Conservation (phyloP, 2,329 filamentous ascomycete species). For the Xylariaceae sp. region DNA sequence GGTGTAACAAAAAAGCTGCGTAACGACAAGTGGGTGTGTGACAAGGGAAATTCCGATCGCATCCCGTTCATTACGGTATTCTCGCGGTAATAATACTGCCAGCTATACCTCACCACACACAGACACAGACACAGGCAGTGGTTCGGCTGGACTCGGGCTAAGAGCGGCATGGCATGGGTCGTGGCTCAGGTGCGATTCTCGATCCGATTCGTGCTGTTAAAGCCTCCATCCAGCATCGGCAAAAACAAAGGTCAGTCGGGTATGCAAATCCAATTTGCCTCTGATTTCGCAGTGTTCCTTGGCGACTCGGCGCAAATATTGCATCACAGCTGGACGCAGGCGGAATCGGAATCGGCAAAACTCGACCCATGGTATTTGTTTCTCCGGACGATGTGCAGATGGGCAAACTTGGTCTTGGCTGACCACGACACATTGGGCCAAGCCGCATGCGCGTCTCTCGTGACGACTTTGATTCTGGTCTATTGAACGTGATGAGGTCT, state of each 20-base stretch:
- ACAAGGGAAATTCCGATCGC: neutral
- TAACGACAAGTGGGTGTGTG: too few species aligned
- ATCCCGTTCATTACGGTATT: neutral
- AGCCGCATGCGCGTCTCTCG: neutral
- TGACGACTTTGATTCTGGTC: neutral
- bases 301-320: constrained; percentile 16
- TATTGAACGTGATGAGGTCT: neutral
- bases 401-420: neutral
- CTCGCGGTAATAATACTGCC: neutral
- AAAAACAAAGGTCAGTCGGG: neutral
- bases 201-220: neutral
- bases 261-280: neutral
- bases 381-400: neutral
- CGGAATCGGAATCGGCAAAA: neutral
- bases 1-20: too few species aligned
- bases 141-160: neutral
- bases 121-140: neutral
- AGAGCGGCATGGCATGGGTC: neutral
- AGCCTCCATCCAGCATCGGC: neutral
- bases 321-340: constrained; percentile 5
- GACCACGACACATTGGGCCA: neutral
- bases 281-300: constrained; percentile 8
- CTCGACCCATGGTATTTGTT: neutral
- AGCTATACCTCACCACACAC: neutral
- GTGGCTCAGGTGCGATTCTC: neutral